phyloP scores from a whole-genome alignment of 2,329 filamentous ascomycete genomes.

The Ophiostoma triangulosporum region DNA sequence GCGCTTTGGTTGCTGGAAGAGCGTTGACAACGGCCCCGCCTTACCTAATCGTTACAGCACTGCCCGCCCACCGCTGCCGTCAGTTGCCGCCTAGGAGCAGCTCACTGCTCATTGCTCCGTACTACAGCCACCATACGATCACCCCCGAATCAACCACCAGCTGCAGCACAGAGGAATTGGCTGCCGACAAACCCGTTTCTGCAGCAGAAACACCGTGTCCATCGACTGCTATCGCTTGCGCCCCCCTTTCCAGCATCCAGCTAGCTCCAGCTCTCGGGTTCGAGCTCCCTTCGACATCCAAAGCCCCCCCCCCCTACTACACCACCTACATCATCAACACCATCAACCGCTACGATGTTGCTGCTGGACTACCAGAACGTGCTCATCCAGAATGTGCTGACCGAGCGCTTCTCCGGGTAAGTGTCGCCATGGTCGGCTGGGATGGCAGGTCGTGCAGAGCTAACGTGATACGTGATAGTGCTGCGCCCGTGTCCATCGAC shows the following conservation, averaged over 20 bases:
- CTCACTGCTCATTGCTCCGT: neutral
- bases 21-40: neutral
- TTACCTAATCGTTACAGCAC: neutral
- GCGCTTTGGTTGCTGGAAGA: neutral
- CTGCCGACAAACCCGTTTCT: neutral
- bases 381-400: constrained; percentile 89
- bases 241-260: neutral
- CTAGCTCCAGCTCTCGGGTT: neutral
- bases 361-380: constrained; percentile 99
- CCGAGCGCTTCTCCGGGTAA: constrained; percentile 84
- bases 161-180: neutral
- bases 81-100: neutral
- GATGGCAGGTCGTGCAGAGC: neutral
- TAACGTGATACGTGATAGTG: constrained; percentile 36
- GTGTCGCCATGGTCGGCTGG: no score
- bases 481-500: constrained; percentile 77
- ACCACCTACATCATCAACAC: neutral
- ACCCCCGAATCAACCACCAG: neutral
- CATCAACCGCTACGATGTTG: constrained; percentile 47
- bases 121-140: neutral
- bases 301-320: neutral
- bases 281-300: neutral
- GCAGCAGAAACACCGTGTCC: neutral
- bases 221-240: neutral
- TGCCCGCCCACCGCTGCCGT: neutral